Evolutionary conservation across 2,329 filamentous ascomycete species (phyloP).

Genomic region (Paramyrothecium roridum): DNA sequence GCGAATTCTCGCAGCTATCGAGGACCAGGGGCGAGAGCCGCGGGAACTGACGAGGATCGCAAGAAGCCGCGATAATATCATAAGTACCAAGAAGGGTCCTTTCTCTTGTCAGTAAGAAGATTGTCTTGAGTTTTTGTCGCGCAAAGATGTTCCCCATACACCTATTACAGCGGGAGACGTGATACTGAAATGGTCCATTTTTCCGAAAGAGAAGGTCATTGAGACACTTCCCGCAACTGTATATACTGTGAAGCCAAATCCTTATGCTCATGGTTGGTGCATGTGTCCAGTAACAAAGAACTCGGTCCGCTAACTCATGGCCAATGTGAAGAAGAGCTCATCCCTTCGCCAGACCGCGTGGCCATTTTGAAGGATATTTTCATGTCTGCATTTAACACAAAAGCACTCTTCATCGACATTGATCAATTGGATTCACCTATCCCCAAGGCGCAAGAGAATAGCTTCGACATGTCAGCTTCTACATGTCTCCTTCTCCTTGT

Average conservation of each 20-base stretch:
- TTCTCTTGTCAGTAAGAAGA: constrained; percentile 5
- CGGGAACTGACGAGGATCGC: constrained; percentile 4
- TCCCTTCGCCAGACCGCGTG: constrained; percentile 6
- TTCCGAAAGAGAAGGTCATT: constrained; percentile 5
- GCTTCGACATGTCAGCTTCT: constrained; percentile 8
- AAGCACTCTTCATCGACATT: constrained; percentile 7
- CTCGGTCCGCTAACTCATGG: not conserved
- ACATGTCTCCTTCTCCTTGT: constrained; percentile 9
- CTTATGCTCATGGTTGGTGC: constrained; percentile 6
- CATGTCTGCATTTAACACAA: constrained; percentile 7
- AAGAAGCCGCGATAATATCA: not conserved
- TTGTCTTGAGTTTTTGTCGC: constrained; percentile 7
- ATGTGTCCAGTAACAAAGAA: not conserved
- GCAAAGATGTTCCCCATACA: constrained; percentile 9
- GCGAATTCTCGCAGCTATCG: constrained; percentile 9
- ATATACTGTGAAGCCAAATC: constrained; percentile 8
- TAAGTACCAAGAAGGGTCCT: constrained; percentile 2
- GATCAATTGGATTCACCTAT: constrained; percentile 7
- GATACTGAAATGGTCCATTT: constrained; percentile 9
- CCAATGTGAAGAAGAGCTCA: constrained; percentile 2
- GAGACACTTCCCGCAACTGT: constrained; percentile 7
- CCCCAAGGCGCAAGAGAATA: constrained; percentile 12
- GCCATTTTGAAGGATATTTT: constrained; percentile 7
- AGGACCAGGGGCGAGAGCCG: constrained; percentile 8
- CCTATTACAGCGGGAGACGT: constrained; percentile 10